These are phyloP conservation scores for Starmerella gropengiesseri DNA, from an alignment of 805 yeast species.

Conservation along the genomic window DNA sequence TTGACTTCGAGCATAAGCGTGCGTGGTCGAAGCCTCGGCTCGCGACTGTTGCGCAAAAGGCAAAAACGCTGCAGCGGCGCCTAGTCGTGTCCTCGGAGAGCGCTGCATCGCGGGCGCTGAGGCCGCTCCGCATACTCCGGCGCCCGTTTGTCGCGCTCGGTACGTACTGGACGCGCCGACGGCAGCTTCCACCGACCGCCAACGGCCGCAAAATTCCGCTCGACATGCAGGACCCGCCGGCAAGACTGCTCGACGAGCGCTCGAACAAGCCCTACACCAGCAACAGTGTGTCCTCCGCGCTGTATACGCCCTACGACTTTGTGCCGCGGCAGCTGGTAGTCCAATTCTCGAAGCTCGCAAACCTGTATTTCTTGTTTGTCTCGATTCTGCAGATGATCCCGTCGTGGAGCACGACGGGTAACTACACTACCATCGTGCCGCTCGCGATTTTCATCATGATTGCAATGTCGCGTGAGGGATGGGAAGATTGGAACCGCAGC, in stretches of 20 bases:
- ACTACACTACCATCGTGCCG: constrained; percentile 87
- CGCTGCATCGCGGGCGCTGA: constrained; percentile 2
- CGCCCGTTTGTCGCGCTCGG: constrained; percentile 8
- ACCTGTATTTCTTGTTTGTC: constrained; percentile 76
- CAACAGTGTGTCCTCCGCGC: constrained; percentile 74
- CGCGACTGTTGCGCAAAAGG: neutral
- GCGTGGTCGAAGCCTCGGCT: neutral
- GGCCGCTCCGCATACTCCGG: constrained; percentile 11
- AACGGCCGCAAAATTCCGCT: constrained; percentile 74
- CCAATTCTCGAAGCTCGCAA: constrained; percentile 88
- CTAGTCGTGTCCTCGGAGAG: constrained; percentile 2
- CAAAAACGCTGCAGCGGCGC: neutral
- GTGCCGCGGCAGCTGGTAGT: constrained; percentile 80
- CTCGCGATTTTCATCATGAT: constrained; percentile 74
- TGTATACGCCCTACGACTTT: constrained; percentile 70
- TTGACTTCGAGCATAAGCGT: constrained; percentile 14
- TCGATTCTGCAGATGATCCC: constrained; percentile 94
- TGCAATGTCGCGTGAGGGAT: constrained; percentile 86
- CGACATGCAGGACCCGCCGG: constrained; percentile 28
- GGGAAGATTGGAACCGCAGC: constrained; percentile 84
- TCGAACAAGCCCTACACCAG: constrained; percentile 46
- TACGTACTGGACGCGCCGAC: constrained; percentile 20
- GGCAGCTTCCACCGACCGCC: constrained; percentile 38
- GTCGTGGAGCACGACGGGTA: constrained; percentile 94
- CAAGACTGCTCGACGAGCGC: constrained; percentile 53